Base-by-base conservation (phyloP, 305 asterid species). In the Fraxinus angustifolia region DNA sequence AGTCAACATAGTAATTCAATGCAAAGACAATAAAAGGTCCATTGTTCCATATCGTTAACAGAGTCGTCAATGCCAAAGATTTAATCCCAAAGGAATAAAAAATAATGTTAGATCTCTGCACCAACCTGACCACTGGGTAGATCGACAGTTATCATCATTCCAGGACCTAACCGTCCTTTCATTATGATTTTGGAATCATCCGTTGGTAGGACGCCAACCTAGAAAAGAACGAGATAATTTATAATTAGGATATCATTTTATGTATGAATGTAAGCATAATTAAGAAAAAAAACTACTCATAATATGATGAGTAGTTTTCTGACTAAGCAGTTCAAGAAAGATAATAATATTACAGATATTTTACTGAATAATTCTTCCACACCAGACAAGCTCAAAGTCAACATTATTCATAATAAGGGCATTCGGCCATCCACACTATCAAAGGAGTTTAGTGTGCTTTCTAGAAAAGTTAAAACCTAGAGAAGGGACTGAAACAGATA, bases 131-230 rank as follows among this genome's bases (percentile, higher is more conserved):
- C 99, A 82, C 88, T 93, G 21, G 35, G 34, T 76, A 96, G 90
- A 87, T 96, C 99, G 76, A 93, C 99, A 56, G 97, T 78, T 83
- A 96, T 96, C 99, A 96, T 96, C 99, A 96, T 96, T 86, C 99
- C 99, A 78, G 99, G 99, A 84, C 99, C 99, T 85, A 96, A 86
- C 77, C 99, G 98, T 70, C 99, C 99, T 91, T 96, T 96, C 98
- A 90, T 93, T 80, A 91, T 83, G 80, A 96, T 92, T 88, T 96
- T 94, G 31, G 99, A 94, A 73, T 96, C 98, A 86, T 94, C 98
- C 78, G 84, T 88, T 79, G 99, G 98, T 84, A 96, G 81, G 80
- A 96, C 98, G 58, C 99, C 99, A 84, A 96, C 99, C 99, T 96
- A 84, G 78, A 85, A 70, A 80, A 86, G 81, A 75, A 80, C 28